Percentiles rank a stretch among this genome's conserved stretches.
Conservation (phyloP, 352 stramenopile genomes). For the Globisporangium solare region DNA sequence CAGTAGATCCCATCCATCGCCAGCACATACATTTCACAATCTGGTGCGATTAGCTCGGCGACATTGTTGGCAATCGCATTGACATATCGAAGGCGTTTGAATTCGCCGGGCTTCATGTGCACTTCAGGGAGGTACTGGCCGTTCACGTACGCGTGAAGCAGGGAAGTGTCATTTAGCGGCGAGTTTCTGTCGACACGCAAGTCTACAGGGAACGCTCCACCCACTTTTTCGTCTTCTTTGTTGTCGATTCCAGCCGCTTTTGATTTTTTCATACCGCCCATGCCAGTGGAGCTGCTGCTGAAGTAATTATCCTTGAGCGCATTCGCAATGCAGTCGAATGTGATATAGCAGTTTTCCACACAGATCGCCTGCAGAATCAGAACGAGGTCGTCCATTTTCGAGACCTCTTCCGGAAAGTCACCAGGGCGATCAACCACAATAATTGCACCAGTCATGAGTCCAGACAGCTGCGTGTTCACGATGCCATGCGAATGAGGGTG, state of each 20-base stretch:
- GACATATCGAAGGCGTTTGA: slow-evolving; percentile 66
- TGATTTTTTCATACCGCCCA: slow-evolving; percentile 19
- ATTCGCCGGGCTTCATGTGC: slow-evolving; percentile 38
- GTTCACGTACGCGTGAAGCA: slow-evolving; percentile 70
- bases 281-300: slow-evolving; percentile 8
- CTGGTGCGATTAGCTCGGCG: slow-evolving; percentile 51
- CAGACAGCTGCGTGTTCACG: slow-evolving; percentile 69
- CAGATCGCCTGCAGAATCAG: slow-evolving; percentile 69
- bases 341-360: slow-evolving; percentile 59
- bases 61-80: slow-evolving; percentile 85
- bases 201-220: slow-evolving; percentile 34
- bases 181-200: slow-evolving; percentile 35
- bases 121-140: slow-evolving; percentile 64
- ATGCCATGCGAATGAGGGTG: slow-evolving; percentile 72
- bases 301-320: slow-evolving; percentile 55
- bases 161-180: slow-evolving; percentile 66
- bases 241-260: slow-evolving; percentile 18
- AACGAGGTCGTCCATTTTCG: slow-evolving; percentile 56
- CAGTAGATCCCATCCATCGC: slow-evolving; percentile 74
- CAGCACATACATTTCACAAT: slow-evolving; percentile 52
- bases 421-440: slow-evolving; percentile 56
- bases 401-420: slow-evolving; percentile 46
- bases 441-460: slow-evolving; percentile 66
- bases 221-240: slow-evolving; percentile 15
- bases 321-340: slow-evolving; percentile 51